Percentiles rank a stretch among this genome's conserved stretches.
phyloP scores from a whole-genome alignment of 2,329 filamentous ascomycete species.

The Gliomastix tumulicola region DNA sequence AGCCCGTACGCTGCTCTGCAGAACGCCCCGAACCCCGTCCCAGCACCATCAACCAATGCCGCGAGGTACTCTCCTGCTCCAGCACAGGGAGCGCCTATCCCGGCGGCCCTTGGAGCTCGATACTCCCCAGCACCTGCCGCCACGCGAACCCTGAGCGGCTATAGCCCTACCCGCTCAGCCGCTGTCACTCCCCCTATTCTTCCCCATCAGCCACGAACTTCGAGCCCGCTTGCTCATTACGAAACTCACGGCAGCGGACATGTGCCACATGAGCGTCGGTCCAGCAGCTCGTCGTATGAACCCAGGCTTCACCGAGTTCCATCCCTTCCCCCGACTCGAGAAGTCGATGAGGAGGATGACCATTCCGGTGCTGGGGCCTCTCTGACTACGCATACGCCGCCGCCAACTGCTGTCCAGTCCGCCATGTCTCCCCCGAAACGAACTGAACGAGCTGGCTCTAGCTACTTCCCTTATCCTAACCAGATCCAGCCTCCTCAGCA shows the following conservation, averaged over 20 bases:
- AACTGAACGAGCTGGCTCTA: too few relatives aligned
- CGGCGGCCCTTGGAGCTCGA: slow-evolving; percentile 33
- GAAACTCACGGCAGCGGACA: slow-evolving; percentile 38
- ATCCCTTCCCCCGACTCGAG: slow-evolving; percentile 53
- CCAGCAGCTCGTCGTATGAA: slow-evolving; percentile 47
- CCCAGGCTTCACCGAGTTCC: slow-evolving; percentile 45
- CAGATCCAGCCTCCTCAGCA: slow-evolving; percentile 17
- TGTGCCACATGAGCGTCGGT: slow-evolving; percentile 31
- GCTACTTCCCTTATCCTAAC: too few relatives aligned
- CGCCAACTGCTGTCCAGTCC: slow-evolving; percentile 28
- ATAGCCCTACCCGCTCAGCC: slow-evolving; percentile 22
- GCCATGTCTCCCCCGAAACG: slow-evolving; percentile 51
- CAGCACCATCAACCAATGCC: slow-evolving; percentile 23
- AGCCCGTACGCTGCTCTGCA: slow-evolving; percentile 47
- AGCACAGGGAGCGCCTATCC: slow-evolving; percentile 25
- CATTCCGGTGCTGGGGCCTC: slow-evolving; percentile 8
- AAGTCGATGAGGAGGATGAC: slow-evolving; percentile 53
- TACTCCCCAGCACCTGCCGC: slow-evolving; percentile 44
- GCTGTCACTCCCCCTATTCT: slow-evolving; percentile 37
- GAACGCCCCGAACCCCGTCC: slow-evolving; percentile 20
- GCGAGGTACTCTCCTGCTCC: slow-evolving; percentile 59
- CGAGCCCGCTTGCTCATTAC: slow-evolving; percentile 59
- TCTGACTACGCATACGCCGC: slow-evolving; percentile 33
- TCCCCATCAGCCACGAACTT: slow-evolving; percentile 56
- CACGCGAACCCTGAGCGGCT: slow-evolving; percentile 34